These are phyloP conservation scores for Fusarium paranaense DNA, from an alignment of 2,329 filamentous ascomycete species.

Conservation along the genomic window DNA sequence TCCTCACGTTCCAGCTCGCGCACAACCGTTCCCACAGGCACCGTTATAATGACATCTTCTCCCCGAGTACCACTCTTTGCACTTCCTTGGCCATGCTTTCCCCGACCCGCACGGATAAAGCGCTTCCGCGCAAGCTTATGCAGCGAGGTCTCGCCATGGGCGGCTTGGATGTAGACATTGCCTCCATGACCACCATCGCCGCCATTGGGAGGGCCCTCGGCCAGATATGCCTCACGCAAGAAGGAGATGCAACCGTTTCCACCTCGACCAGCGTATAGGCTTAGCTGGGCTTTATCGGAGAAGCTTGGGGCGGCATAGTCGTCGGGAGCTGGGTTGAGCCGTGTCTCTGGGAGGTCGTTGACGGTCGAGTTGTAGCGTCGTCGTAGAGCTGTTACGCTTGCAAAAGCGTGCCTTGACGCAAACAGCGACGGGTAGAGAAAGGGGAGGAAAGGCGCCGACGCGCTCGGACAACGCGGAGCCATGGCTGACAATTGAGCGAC, in stretches of 20 bases:
- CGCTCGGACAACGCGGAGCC: constrained; percentile 43
- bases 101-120: constrained; percentile 78
- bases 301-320: constrained; percentile 89
- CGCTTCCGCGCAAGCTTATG: constrained; percentile 88
- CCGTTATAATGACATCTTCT: constrained; percentile 87
- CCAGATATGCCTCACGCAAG: constrained; percentile 88
- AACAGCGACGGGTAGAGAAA: constrained; percentile 65
- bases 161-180: constrained; percentile 93
- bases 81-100: constrained; percentile 83
- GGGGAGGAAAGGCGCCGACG: constrained; percentile 42
- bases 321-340: constrained; percentile 83
- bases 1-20: constrained; percentile 84
- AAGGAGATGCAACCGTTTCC: constrained; percentile 97
- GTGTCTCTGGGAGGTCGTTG: constrained; percentile 60
- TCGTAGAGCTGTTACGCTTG: constrained; percentile 18
- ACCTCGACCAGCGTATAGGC: constrained; percentile 81
- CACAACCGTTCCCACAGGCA: constrained; percentile 92
- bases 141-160: constrained; percentile 89
- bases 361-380: constrained; percentile 45
- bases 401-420: constrained; percentile 29
- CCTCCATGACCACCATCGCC: constrained; percentile 94
- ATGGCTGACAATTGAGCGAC: constrained; percentile 33
- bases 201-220: constrained; percentile 91
- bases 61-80: constrained; percentile 81
- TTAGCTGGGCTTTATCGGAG: constrained; percentile 85